Evolutionary conservation across 2,329 filamentous ascomycete genomes (phyloP).

Genomic region (Colletotrichum australisinense): DNA sequence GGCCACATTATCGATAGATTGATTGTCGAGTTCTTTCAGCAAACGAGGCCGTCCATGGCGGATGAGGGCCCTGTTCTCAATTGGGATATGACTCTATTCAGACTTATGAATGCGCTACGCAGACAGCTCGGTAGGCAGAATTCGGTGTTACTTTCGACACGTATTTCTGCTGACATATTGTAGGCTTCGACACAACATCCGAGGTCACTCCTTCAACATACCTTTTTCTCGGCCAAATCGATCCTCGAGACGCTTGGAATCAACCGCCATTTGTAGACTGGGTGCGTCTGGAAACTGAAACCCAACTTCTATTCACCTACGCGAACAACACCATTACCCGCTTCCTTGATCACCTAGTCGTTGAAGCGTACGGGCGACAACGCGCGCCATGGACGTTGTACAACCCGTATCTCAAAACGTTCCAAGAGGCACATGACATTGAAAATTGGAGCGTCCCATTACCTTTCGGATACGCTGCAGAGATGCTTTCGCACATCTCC

Average conservation of each 20-base stretch:
- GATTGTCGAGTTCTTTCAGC: not conserved
- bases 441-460: not conserved
- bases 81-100: not conserved
- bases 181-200: conserved; percentile 1
- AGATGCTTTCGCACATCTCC: not conserved
- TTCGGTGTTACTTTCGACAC: too few relatives aligned
- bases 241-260: not conserved
- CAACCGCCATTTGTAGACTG: conserved; percentile 12
- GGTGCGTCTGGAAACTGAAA: not conserved
- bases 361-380: not conserved
- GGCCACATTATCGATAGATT: not conserved
- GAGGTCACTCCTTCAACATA: not conserved
- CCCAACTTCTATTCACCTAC: not conserved
- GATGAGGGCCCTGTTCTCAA: not conserved
- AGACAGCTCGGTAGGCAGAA: not conserved
- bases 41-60: not conserved
- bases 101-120: not conserved
- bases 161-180: not conserved
- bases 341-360: conserved; percentile 5
- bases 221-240: not conserved
- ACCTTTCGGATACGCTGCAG: not conserved
- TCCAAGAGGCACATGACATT: not conserved
- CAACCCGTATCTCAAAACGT: conserved; percentile 14
- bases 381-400: not conserved
- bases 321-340: not conserved